Percentiles rank a stretch among this genome's conserved stretches.
These are phyloP conservation scores for Scedosporium dehoogii DNA, from an alignment of 2,329 filamentous ascomycete genomes.

Conservation along the genomic window DNA sequence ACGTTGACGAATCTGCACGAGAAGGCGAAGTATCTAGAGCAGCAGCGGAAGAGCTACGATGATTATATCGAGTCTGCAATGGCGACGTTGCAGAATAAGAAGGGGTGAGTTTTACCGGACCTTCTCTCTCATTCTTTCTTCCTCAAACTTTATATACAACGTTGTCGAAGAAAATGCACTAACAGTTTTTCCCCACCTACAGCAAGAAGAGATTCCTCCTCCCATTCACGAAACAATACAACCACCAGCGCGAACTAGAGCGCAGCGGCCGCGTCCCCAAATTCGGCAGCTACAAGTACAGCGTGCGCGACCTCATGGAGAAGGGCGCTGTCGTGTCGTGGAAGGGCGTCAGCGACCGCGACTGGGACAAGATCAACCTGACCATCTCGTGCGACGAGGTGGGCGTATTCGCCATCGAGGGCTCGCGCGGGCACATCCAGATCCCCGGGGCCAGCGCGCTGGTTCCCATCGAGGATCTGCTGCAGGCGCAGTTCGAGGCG, in stretches of 20 bases:
- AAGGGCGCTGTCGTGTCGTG: slow-evolving; percentile 93
- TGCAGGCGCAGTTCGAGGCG: slow-evolving; percentile 96
- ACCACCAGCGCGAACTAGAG: slow-evolving; percentile 93
- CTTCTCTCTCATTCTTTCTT: too few relatives aligned
- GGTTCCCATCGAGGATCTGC: slow-evolving; percentile 81
- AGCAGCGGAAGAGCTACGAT: slow-evolving; percentile 94
- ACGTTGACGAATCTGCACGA: slow-evolving; percentile 69
- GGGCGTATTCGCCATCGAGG: slow-evolving; percentile 87
- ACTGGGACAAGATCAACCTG: slow-evolving; percentile 88
- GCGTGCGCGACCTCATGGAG: slow-evolving; percentile 75
- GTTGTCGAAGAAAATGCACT: neutral
- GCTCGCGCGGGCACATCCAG: slow-evolving; percentile 84
- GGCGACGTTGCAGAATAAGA: slow-evolving; percentile 93
- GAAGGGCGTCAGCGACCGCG: slow-evolving; percentile 69
- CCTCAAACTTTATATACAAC: too few relatives aligned
- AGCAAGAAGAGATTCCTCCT: slow-evolving; percentile 84
- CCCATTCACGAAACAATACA: slow-evolving; percentile 97
- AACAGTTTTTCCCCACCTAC: neutral
- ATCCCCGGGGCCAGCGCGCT: slow-evolving; percentile 86
- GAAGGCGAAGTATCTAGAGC: slow-evolving; percentile 86
- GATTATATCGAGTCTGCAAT: slow-evolving; percentile 99
- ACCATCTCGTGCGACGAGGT: slow-evolving; percentile 93
- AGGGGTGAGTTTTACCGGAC: slow-evolving; percentile 72
- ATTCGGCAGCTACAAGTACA: slow-evolving; percentile 97
- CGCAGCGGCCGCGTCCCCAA: slow-evolving; percentile 88